Base-by-base conservation (phyloP, 768 basidiomycete genomes). In the Pisolithus microcarpus region DNA sequence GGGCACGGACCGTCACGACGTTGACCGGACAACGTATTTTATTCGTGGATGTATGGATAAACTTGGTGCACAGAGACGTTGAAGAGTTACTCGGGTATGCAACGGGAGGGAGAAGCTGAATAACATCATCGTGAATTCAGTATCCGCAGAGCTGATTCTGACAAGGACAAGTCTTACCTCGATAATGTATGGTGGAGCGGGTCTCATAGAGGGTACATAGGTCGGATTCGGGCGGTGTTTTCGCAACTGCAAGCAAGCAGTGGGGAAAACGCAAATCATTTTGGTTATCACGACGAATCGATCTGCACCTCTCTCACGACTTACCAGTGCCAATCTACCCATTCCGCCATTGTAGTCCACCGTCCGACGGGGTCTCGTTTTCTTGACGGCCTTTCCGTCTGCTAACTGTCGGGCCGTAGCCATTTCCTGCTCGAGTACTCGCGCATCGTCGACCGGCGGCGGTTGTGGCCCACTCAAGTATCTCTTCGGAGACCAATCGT, bases 1-100 rank as follows among this genome's bases (percentile, higher is more conserved):
- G 51, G 28, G 42, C 23, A 80, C 90, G 58, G 56, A 96, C 94
- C 58, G 84, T 84, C 11, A 97, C 95, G 30, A 92, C 87, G 59
- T 98, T 94, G 42, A 98, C 93, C 0, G 96, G 94, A 74, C 92
- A 96, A 49, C 93, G 79, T 55, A 98, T 91, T 69, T 99, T 99
- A 75, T 99, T 99, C 38, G 93, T 97, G 15, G 94, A 96, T 0
- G 95, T 97, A 66, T 99, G 96, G 9, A 97, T 85, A 58, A 96
- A 98, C 65, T 96, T 94, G 40, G 94, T 94, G 65, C 94, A 97
- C 49, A 97, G 72, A 0, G 95, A 97, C 0, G 91, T 95, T 5
- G 94, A 91, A 4, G 87, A 77, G 65, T 98, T 97, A 48, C 83
- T 80, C 15, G 87, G 84, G 67, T 97, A 97, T 26, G 92, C 94